Conservation (phyloP, 441 rosid species). For the Metrosideros polymorpha region DNA sequence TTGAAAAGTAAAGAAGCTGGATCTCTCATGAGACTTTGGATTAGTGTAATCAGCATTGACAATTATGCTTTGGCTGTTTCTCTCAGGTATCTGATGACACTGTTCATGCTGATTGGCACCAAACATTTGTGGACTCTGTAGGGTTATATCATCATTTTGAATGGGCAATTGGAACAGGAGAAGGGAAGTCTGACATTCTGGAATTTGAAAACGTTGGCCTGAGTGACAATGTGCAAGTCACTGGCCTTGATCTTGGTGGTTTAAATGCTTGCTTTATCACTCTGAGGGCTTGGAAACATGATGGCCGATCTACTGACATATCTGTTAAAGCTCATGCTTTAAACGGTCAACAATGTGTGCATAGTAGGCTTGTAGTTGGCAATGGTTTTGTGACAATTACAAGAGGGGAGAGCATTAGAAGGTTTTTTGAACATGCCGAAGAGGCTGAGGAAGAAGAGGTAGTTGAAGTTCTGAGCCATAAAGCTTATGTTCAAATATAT, state of each 20-base stretch:
- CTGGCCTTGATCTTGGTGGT: constrained; percentile 62
- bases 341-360: constrained; percentile 79
- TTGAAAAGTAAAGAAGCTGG: background rate
- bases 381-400: constrained; percentile 87
- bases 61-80: background rate
- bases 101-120: constrained; percentile 76
- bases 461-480: constrained; percentile 9
- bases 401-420: constrained; percentile 69
- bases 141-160: constrained; percentile 82
- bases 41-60: background rate
- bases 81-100: constrained; percentile 61
- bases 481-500: background rate
- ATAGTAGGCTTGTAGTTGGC: constrained; percentile 80
- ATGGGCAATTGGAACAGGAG: constrained; percentile 93
- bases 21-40: constrained; percentile 1
- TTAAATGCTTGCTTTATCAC: constrained; percentile 65
- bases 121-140: constrained; percentile 61
- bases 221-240: constrained; percentile 50
- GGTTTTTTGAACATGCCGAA: constrained; percentile 91
- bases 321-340: constrained; percentile 82
- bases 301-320: constrained; percentile 76
- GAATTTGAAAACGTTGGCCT: constrained; percentile 83
- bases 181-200: constrained; percentile 75
- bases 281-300: constrained; percentile 76
- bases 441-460: constrained; percentile 99